phyloP scores from a whole-genome alignment of 2,329 filamentous ascomycete species.

The Torrubiellomyces zombiae region DNA sequence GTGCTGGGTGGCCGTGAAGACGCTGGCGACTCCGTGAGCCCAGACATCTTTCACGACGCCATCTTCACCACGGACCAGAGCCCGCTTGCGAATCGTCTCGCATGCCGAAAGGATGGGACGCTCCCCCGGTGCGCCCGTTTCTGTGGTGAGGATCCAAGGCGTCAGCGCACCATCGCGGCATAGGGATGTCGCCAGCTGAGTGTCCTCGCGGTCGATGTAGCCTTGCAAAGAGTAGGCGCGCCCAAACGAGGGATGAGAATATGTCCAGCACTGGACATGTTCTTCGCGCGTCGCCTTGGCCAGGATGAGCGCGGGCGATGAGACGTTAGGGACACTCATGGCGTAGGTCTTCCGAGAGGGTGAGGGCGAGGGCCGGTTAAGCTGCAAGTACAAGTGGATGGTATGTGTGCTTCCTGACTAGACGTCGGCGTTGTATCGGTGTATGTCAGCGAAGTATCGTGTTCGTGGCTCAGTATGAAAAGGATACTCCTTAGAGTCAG shows the following conservation, averaged over 20 bases:
- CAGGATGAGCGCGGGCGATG: conserved; percentile 20
- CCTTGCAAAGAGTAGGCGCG: conserved; percentile 32
- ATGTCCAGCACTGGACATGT: conserved; percentile 33
- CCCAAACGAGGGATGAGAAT: conserved; percentile 42
- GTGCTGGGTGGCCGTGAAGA: conserved; percentile 54
- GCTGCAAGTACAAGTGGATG: no score
- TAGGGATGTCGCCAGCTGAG: conserved; percentile 40
- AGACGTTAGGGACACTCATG: conserved; percentile 7
- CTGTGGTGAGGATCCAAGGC: conserved; percentile 47
- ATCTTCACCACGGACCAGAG: conserved; percentile 24
- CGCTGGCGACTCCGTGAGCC: conserved; percentile 61
- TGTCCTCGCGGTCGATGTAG: conserved; percentile 43
- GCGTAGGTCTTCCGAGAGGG: no score
- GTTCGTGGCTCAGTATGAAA: no score
- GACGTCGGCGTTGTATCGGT: no score
- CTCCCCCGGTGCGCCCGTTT: conserved; percentile 15
- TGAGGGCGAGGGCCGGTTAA: no score
- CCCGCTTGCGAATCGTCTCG: conserved; percentile 45
- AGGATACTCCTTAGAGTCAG: no score
- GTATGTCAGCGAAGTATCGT: no score
- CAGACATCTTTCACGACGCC: conserved; percentile 31
- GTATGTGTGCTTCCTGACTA: no score
- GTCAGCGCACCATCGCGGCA: conserved; percentile 40
- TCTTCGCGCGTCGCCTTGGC: conserved; percentile 40
- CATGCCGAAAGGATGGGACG: conserved; percentile 45